Base-by-base conservation (phyloP, 2,329 filamentous ascomycete genomes). In the Paracamarosporium sp. region DNA sequence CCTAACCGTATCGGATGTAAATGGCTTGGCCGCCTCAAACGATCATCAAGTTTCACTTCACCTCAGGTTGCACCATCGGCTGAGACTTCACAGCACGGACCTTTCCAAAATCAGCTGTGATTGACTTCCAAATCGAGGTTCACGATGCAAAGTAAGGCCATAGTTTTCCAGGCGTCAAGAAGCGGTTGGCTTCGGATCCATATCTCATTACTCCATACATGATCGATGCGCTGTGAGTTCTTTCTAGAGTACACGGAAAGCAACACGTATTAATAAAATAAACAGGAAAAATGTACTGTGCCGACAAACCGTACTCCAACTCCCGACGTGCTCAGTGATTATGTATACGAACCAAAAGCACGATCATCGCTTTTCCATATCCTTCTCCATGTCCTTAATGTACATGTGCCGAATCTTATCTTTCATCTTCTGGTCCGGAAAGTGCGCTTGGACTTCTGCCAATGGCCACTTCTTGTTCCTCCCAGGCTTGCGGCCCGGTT, bases 351-450 rank as follows among this genome's bases (percentile, higher is more conserved):
- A 22, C 46, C 55, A 24, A 43, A 35, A 13, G 31, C 22, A 22
- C 31, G 28, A 20, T 52, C 35, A 35, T 22, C 22, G 41, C 12
- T 24, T 40, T 25, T 59, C 55, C 22, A 63, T 57, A 17, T 66
- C 62, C 13, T 57, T 57, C 24, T 63, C 56, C 24, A 61, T 33
- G 13, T 63, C 58, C 24, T 65, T 68, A 33, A 53, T 54, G 61
- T 61, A 70, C 51, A 67, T 65, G 24, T 64, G 61, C 12, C 67
- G 60, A 3, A 75, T 57, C 53, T 70, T 74, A 25, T 71, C 69
- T 20, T 68, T 65, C 31, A 72, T 62, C 57, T 74, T 75, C n/a
- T 67, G 44, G 30, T 58, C 43, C 20, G 15, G 6, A n/a, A 35
- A 58, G 25, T 57, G 61, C 25, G 63, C 63, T 22, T 70, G 60